Evolutionary conservation across 139 green algal species (phyloP).

Genomic region (Zygnema cylindricum): DNA sequence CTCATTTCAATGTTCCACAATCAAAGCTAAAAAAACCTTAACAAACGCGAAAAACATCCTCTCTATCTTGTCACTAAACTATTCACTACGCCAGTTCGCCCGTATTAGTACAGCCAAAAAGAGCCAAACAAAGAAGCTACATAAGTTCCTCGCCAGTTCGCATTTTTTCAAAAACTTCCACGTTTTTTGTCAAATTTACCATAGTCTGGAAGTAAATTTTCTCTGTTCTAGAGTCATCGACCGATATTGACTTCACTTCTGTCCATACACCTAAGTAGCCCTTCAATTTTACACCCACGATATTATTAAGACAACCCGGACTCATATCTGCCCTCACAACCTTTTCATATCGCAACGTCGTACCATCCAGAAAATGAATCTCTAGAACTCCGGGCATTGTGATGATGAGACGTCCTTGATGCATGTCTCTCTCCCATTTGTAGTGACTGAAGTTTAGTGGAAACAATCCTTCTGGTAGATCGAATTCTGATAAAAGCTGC

Average conservation of each 20-base stretch:
- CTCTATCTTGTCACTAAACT: too few species aligned
- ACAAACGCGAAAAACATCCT: too few species aligned
- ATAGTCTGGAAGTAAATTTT: not conserved
- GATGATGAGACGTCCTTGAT: not conserved
- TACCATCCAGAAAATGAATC: not conserved
- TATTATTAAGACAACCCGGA: not conserved
- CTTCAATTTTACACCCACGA: not conserved
- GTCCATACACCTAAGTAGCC: not conserved
- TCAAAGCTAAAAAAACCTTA: too few species aligned
- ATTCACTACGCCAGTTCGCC: too few species aligned
- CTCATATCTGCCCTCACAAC: not conserved
- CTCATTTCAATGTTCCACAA: too few species aligned
- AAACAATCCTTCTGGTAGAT: not conserved
- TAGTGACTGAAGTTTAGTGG: not conserved
- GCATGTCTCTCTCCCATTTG: conserved; percentile 6
- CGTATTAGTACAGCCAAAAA: too few species aligned
- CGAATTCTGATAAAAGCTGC: conserved; percentile 8
- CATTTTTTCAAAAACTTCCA: not conserved
- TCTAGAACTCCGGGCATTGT: not conserved
- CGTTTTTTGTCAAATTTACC: not conserved
- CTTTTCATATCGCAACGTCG: not conserved
- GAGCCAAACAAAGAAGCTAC: too few species aligned
- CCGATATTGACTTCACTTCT: not conserved
- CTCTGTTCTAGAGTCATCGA: not conserved
- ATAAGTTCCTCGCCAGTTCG: not conserved